Evolutionary conservation across 2,329 filamentous ascomycete species (phyloP), one percentile per base, ranked within the genome.

Genomic region (Knoxdaviesia capensis): DNA sequence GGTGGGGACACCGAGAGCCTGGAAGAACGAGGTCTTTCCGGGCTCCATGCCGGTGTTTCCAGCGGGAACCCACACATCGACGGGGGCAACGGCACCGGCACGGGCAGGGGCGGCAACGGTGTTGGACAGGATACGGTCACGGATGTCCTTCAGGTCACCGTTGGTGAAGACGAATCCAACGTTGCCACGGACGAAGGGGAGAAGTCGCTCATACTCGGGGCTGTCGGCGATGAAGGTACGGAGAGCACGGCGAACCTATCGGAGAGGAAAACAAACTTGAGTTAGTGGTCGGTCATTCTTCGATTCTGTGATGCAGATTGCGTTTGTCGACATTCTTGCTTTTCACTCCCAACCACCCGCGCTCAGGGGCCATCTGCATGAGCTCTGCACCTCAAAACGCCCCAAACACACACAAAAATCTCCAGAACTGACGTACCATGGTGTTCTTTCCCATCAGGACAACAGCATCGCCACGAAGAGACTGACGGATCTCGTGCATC

Each of bases 1-100:
- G 77, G 90, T 98, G 62, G 90, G 90, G 63, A 98, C 86, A 85
- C 88, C 88, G 68, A 98, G 90, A 59, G 90, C 90, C 80, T 98
- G 90, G 87, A 98, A 98, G 86, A 98, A 98, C 63, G 90, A 96
- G 60, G 90, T 98, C 83, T 98, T 98, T 68, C 92, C 92, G 63
- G 90, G 92, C 69, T 98, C 90, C 90, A 98, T 98, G 71, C 90
- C 90, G 59, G 90, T 98, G 82, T 98, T 98, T 68, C 90, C 90
- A 55, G 87, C 90, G 53, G 90, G 90, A 54, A 98, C 65, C 72
- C 69, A 98, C 63, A 98, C 90, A 66, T 98, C 92, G 59, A 62
- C 67, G 53, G 92, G 90, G 54, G 90, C 92, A 56, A 98, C 59
- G 59, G 92, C 90, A 80, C 92, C 92, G 58, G 90, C 88, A 84